Percentiles rank a stretch among this genome's conserved stretches.
phyloP scores from a whole-genome alignment of 2,329 filamentous ascomycete species.

The Metarhizium guizhouense region DNA sequence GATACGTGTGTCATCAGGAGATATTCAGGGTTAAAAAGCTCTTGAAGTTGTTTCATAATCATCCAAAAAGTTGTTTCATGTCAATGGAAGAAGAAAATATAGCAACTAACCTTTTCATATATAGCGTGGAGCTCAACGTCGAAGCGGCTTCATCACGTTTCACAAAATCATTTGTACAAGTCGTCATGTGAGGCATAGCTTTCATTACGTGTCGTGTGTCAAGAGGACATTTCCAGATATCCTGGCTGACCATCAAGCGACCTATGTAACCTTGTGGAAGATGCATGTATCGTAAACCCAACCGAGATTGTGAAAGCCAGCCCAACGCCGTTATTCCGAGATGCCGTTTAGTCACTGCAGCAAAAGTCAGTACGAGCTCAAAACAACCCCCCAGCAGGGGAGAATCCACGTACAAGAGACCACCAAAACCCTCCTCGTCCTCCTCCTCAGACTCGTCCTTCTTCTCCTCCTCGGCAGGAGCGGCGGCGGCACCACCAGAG shows the following conservation, averaged over 20 bases:
- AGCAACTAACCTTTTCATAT: slow-evolving; percentile 34
- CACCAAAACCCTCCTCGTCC: slow-evolving; percentile 65
- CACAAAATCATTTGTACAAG: background rate
- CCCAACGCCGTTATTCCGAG: slow-evolving; percentile 27
- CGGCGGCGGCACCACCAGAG: slow-evolving; percentile 40
- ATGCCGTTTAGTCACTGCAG: slow-evolving; percentile 42
- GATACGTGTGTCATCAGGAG: slow-evolving; percentile 49
- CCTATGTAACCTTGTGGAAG: slow-evolving; percentile 36
- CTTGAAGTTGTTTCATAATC: slow-evolving; percentile 49
- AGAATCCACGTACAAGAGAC: slow-evolving; percentile 55
- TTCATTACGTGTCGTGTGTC: slow-evolving; percentile 20
- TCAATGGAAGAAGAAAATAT: slow-evolving; percentile 7
- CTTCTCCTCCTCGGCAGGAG: slow-evolving; percentile 52
- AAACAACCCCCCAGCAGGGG: background rate
- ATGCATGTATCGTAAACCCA: slow-evolving; percentile 35
- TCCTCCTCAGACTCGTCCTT: slow-evolving; percentile 62
- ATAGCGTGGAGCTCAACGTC: background rate
- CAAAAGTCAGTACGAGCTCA: slow-evolving; percentile 27
- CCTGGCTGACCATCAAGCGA: slow-evolving; percentile 36
- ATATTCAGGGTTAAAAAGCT: slow-evolving; percentile 61
- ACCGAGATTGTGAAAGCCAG: slow-evolving; percentile 32
- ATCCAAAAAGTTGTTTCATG: slow-evolving; percentile 26
- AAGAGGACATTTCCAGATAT: slow-evolving; percentile 22
- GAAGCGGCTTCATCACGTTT: background rate
- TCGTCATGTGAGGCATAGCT: slow-evolving; percentile 10